phyloP scores from a whole-genome alignment of 140 eudicot genomes.

The Stevia rebaudiana region DNA sequence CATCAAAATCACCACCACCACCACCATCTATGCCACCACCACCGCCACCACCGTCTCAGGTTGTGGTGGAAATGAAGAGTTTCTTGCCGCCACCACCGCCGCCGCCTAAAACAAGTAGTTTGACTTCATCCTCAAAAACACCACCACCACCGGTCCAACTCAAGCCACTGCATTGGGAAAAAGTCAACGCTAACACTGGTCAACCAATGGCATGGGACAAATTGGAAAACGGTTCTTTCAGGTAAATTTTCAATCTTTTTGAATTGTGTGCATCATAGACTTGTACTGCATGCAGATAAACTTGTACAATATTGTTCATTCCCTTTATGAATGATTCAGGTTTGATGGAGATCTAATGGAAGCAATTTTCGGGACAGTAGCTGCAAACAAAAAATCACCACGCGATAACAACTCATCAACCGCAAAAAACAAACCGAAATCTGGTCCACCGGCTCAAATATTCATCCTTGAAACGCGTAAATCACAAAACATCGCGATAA shows the following conservation, averaged over 20 bases:
- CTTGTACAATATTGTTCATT: too few species aligned
- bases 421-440: constrained; percentile 29
- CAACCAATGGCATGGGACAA: constrained; percentile 92
- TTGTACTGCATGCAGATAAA: neutral
- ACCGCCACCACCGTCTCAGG: constrained; percentile 45
- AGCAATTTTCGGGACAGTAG: constrained; percentile 84
- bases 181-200: constrained; percentile 60
- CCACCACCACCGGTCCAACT: constrained; percentile 59
- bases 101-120: constrained; percentile 31
- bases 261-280: neutral
- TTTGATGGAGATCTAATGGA: constrained; percentile 85
- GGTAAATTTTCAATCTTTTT: constrained; percentile 34
- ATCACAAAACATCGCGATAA: constrained; percentile 78
- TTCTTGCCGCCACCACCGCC: constrained; percentile 29
- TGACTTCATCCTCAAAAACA: constrained; percentile 37
- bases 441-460: constrained; percentile 60
- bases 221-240: constrained; percentile 70
- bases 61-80: constrained; percentile 21
- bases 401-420: constrained; percentile 21
- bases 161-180: constrained; percentile 94
- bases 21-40: constrained; percentile 31
- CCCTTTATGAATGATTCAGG: constrained; percentile 50
- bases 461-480: constrained; percentile 70
- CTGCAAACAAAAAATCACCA: constrained; percentile 62
- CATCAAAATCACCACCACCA: constrained; percentile 40